phyloP scores from a whole-genome alignment of 1,284 basidiomycete genomes.

The Sutorius eximius region DNA sequence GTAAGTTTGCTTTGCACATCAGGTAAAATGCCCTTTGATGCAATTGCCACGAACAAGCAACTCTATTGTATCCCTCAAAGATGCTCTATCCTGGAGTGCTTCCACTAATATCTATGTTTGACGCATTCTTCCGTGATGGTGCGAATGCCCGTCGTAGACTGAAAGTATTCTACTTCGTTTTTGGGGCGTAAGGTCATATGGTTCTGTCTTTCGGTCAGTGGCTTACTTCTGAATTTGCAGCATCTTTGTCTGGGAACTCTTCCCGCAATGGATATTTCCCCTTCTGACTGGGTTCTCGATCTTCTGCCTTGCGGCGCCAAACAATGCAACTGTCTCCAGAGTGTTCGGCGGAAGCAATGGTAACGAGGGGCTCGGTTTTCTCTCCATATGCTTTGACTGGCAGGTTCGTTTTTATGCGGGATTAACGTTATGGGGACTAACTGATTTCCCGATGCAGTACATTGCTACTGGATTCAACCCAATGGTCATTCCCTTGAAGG shows the following conservation, averaged over 20 bases:
- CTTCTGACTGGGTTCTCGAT: conserved; percentile 52
- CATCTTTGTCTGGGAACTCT: conserved; percentile 53
- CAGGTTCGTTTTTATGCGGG: conserved; percentile 26
- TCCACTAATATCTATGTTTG: conserved; percentile 57
- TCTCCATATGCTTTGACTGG: conserved; percentile 60
- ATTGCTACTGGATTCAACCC: conserved; percentile 44
- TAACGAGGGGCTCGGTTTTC: conserved; percentile 55
- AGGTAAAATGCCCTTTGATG: background rate
- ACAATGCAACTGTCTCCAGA: conserved; percentile 47
- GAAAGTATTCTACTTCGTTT: conserved; percentile 51
- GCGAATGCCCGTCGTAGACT: conserved; percentile 44
- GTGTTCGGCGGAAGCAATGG: conserved; percentile 63
- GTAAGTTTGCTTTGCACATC: conserved; percentile 24
- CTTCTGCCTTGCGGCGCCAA: conserved; percentile 58
- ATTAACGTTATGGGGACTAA: background rate
- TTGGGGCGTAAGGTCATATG: conserved; percentile 34
- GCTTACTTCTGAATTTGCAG: conserved; percentile 17
- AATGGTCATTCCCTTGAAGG: conserved; percentile 45
- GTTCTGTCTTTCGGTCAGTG: background rate
- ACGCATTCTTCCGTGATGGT: conserved; percentile 54
- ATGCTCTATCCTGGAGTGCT: conserved; percentile 58
- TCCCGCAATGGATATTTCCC: conserved; percentile 54
- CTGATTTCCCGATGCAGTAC: conserved; percentile 34
- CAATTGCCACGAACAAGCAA: conserved; percentile 30
- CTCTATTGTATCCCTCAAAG: conserved; percentile 66